phyloP scores from a whole-genome alignment of 2,329 filamentous ascomycete genomes.

The Fusarium odoratissimum region DNA sequence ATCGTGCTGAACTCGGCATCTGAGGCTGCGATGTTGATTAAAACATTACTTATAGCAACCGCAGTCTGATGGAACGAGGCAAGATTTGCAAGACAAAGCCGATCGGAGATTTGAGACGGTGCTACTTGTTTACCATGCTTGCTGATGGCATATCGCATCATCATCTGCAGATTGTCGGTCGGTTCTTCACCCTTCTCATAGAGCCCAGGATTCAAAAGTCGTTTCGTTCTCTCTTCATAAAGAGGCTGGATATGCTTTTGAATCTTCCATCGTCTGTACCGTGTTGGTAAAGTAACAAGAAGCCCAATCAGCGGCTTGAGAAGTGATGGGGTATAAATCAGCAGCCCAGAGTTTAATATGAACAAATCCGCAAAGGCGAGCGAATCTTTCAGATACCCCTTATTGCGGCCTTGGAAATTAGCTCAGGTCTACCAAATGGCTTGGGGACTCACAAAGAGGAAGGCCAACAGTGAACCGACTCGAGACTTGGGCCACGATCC shows the following conservation, averaged over 20 bases:
- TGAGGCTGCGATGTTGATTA: conserved; percentile 53
- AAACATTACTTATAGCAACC: conserved; percentile 54
- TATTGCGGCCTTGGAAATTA: conserved; percentile 44
- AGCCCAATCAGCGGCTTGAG: conserved; percentile 51
- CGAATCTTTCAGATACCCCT: conserved; percentile 48
- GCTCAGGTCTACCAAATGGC: accelerated
- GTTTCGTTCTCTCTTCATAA: neutral
- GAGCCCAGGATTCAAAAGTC: neutral
- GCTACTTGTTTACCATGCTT: conserved; percentile 41
- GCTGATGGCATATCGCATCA: conserved; percentile 30
- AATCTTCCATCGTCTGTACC: conserved; percentile 31
- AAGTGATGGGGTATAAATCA: conserved; percentile 46
- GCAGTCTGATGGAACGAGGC: conserved; percentile 55
- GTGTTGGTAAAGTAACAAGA: conserved; percentile 30
- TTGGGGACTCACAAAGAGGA: conserved; percentile 43
- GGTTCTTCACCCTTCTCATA: conserved; percentile 7
- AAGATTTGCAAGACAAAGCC: conserved; percentile 47
- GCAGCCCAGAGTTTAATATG: conserved; percentile 48
- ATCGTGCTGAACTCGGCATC: conserved; percentile 53
- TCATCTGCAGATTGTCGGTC: conserved; percentile 33
- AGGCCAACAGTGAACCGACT: conserved; percentile 50
- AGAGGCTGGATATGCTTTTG: conserved; percentile 21
- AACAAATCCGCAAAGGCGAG: conserved; percentile 48
- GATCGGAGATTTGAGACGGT: conserved; percentile 41
- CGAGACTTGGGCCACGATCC: conserved; percentile 48